Evolutionary conservation across 257 asterid species (phyloP), one percentile per base, ranked within the genome.

Genomic region (Solanum bulbocastanum): DNA sequence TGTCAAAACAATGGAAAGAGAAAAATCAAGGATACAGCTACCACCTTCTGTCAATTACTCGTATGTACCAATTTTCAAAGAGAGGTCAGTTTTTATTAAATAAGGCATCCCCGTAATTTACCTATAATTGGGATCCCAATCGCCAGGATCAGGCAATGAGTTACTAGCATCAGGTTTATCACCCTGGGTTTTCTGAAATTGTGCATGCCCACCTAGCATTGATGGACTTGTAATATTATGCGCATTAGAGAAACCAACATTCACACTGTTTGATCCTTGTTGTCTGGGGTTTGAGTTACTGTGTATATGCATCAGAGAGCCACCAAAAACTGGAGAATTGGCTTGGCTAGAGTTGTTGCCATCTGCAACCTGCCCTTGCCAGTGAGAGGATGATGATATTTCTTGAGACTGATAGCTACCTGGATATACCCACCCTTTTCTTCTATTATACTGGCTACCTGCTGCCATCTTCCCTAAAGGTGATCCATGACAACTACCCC

Each of bases 111-210:
- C 25, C 87, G 49, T 71, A 44, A 42, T 52, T 35, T 91, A 96
- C 99, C 99, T 97, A 92, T 97, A 97, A 93, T 97, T 94, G 93
- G 99, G 99, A 91, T 97, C 99, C 99, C 99, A 97, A 87, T 97
- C 99, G 87, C 96, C 99, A 62, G 99, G 99, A 93, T 97, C 99
- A 83, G 99, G 99, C 91, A 96, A 93, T 30, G 92, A 86, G 92
- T 88, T 94, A 90, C 95, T 91, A 73, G 94, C 90, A 91, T 96
- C 99, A 73, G 92, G 90, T 90, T 91, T 93, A 86, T 94, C 98
- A 90, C 90, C 91, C 91, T 91, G 95, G 75, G 92, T 89, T 94
- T 92, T 90, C 74, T 83, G 86, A 37, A 65, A 42, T 42, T 91
- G 95, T 76, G 88, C 73, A 72, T 85, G 90, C 40, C 87, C 68